Evolutionary conservation across 352 stramenopile genomes (phyloP).

Genomic region (Phytophthora boehmeriae): DNA sequence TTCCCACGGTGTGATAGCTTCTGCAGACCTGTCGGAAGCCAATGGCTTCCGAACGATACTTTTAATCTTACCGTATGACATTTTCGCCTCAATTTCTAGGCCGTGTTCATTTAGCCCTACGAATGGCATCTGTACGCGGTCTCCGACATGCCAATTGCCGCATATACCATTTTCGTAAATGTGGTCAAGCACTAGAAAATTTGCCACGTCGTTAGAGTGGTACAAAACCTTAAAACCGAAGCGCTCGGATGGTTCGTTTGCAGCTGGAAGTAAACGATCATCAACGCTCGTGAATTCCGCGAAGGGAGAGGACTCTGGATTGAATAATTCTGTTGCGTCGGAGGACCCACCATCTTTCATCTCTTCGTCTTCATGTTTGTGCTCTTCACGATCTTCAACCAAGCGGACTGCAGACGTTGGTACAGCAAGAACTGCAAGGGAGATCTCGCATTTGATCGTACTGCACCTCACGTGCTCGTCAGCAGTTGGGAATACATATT

Average conservation of each 20-base stretch:
- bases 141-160: conserved; percentile 66
- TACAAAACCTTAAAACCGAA: conserved; percentile 74
- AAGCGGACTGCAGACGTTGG: conserved; percentile 42
- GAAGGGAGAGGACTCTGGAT: conserved; percentile 53
- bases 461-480: conserved; percentile 62
- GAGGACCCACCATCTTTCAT: conserved; percentile 17
- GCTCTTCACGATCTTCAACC: conserved; percentile 29
- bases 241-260: conserved; percentile 43
- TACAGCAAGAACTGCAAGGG: conserved; percentile 63
- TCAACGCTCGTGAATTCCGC: conserved; percentile 76
- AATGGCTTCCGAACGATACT: conserved; percentile 44
- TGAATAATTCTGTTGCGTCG: conserved; percentile 35
- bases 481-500: conserved; percentile 74
- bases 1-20: conserved; percentile 71
- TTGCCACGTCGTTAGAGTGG: conserved; percentile 81
- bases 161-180: conserved; percentile 81
- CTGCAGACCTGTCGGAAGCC: conserved; percentile 12
- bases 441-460: conserved; percentile 77
- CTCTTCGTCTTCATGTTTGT: conserved; percentile 48
- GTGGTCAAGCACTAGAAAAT: conserved; percentile 88
- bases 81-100: conserved; percentile 56
- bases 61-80: conserved; percentile 69
- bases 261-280: conserved; percentile 45
- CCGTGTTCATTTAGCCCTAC: conserved; percentile 70
- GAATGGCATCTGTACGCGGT: conserved; percentile 79